Base-by-base conservation (phyloP, 192 early-diverging fungal species). In the Backusella luteola region DNA sequence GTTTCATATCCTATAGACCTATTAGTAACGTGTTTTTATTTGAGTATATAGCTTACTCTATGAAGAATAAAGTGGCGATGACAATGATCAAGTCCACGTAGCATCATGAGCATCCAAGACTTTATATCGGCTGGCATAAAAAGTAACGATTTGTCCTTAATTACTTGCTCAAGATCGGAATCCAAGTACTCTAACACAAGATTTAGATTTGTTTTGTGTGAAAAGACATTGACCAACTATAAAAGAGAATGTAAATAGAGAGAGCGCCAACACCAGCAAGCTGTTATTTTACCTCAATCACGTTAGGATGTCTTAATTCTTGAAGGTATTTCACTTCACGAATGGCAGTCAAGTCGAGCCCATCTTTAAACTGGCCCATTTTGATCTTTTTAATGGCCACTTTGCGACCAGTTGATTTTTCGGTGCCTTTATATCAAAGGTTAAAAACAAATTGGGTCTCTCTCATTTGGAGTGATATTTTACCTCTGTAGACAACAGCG, bases 381-480 rank as follows among this genome's bases (percentile, higher is more conserved):
- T 98, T 98, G 84, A 99, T 96, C 88, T 97, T 97, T 82, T 99
- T 99, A 70, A 99, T 97, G 46, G 97, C 98, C 8, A 99, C 94
- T 66, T 81, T 85, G 17, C 93, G 88, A 15, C 88, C 87, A 11
- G 92, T 94, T 12, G 85, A 82, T 2, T 83, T 56, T 66, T 91
- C 85, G 1, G 49, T 80, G 8, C 91, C 91, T 92, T 34, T 32
- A 32, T 32, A 32, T 32, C 32, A 32, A 32, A 32, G 32, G 32
- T 32, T 32, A 32, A 32, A 32, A 32, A 32, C 32, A 32, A 32
- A 32, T 32, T 0, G 17, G 34, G 19, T 73, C 17, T 63, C 3
- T 66, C 0, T 32, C 29, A 34, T 1, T 21, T 36, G 17, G 32
- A 32, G 0, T 32, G 32, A 32, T 32, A 32, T 32, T 32, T 21